These are phyloP conservation scores for Paramecium bursaria DNA, from an alignment of 73 alveolate species.

Conservation along the genomic window DNA sequence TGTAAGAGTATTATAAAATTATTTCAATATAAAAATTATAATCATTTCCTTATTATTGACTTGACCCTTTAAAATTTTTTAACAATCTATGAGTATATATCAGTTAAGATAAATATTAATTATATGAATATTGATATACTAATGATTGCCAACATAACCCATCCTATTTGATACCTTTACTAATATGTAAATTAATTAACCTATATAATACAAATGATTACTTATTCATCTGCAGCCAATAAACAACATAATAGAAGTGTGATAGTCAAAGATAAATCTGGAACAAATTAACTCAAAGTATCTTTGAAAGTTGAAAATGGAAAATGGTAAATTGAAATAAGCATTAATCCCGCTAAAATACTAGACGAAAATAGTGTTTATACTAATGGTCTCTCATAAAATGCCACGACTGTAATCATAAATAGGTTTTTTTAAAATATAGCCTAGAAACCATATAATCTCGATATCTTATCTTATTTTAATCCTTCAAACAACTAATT, in stretches of 20 bases:
- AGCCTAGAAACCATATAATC: neutral
- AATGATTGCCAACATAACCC: too few relatives aligned
- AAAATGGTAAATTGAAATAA: neutral
- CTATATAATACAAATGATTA: neutral
- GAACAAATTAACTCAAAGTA: neutral
- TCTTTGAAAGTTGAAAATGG: conserved; percentile 10
- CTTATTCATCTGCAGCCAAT: too few relatives aligned
- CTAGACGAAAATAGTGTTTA: conserved; percentile 1
- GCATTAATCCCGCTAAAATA: neutral
- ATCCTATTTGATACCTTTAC: too few relatives aligned
- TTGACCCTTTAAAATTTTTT: too few relatives aligned
- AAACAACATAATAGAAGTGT: neutral
- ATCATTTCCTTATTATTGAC: too few relatives aligned
- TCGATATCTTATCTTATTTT: neutral
- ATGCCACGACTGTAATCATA: neutral
- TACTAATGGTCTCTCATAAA: neutral
- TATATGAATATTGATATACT: too few relatives aligned
- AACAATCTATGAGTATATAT: too few relatives aligned
- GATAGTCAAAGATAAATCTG: conserved; percentile 10
- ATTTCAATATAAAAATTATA: too few relatives aligned
- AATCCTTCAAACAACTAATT: neutral
- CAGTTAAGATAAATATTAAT: too few relatives aligned
- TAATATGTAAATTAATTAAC: too few relatives aligned
- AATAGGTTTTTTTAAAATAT: neutral
- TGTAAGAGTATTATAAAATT: too few relatives aligned